These are phyloP conservation scores for Echria macrotheca DNA, from an alignment of 495 filamentous ascomycete species.

Conservation along the genomic window DNA sequence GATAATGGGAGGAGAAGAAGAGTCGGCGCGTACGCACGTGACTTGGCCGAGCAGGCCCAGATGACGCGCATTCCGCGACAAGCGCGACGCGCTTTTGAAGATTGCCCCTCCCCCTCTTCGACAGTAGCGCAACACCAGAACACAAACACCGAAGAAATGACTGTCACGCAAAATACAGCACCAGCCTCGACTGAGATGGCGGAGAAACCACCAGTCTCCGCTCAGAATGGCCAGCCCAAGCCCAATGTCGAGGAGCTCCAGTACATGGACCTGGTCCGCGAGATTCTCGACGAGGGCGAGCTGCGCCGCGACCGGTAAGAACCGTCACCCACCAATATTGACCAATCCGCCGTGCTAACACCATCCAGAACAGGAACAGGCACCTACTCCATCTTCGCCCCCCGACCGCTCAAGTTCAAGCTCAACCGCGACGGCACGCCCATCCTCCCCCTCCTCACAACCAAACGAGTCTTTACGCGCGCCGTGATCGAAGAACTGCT, in stretches of 20 bases:
- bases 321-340: neutral
- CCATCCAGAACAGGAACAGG: slow-evolving; percentile 77
- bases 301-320: slow-evolving; percentile 25
- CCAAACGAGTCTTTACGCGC: slow-evolving; percentile 90
- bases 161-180: neutral
- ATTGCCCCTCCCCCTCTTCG: too few species aligned
- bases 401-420: slow-evolving; percentile 75
- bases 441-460: slow-evolving; percentile 87
- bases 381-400: slow-evolving; percentile 83
- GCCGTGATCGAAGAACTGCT: slow-evolving; percentile 91
- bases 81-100: too few species aligned
- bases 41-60: too few species aligned
- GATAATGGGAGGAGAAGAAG: too few species aligned
- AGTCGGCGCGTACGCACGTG: too few species aligned
- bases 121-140: too few species aligned
- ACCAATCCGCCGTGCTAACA: neutral
- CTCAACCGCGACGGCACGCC: slow-evolving; percentile 58
- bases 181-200: neutral
- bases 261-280: slow-evolving; percentile 29
- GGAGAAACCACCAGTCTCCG: neutral
- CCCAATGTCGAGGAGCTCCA: slow-evolving; percentile 27
- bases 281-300: slow-evolving; percentile 27
- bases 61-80: too few species aligned
- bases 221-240: too few species aligned
- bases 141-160: neutral